These are phyloP conservation scores for Aotearoamyces nothofagi DNA, from an alignment of 2,329 filamentous ascomycete species.

Conservation along the genomic window DNA sequence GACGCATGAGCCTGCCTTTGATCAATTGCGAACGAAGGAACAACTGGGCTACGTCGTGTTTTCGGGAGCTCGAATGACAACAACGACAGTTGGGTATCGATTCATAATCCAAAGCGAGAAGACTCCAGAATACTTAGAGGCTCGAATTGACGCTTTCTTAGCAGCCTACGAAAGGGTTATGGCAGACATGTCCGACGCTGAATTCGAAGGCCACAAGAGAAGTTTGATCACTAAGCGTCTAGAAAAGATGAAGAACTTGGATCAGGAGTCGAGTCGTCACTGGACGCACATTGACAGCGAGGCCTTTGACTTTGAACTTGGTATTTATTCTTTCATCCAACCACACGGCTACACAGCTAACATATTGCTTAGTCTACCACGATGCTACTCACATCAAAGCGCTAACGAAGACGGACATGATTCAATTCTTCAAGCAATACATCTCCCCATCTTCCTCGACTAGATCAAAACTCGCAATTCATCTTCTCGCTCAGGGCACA, in stretches of 20 bases:
- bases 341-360: constrained; percentile 3
- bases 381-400: constrained; percentile 63
- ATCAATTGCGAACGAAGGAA: constrained; percentile 90
- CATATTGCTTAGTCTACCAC: constrained; percentile 20
- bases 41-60: constrained; percentile 96
- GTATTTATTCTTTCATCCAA: constrained; percentile 32
- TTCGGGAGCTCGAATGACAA: constrained; percentile 54
- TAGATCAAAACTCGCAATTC: constrained; percentile 72
- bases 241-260: constrained; percentile 85
- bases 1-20: constrained; percentile 83
- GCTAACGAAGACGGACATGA: constrained; percentile 65
- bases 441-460: constrained; percentile 59
- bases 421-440: constrained; percentile 62
- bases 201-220: constrained; percentile 84
- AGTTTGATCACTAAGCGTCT: constrained; percentile 75
- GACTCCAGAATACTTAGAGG: constrained; percentile 68
- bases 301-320: constrained; percentile 77
- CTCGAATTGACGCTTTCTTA: constrained; percentile 77
- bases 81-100: constrained; percentile 72
- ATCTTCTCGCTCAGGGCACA: constrained; percentile 56
- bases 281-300: constrained; percentile 79
- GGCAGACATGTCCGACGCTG: constrained; percentile 60
- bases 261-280: constrained; percentile 67
- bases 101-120: constrained; percentile 91
- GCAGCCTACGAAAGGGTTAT: constrained; percentile 48